Conservation (phyloP, 345 rosid genomes). For the Combretum micranthum region DNA sequence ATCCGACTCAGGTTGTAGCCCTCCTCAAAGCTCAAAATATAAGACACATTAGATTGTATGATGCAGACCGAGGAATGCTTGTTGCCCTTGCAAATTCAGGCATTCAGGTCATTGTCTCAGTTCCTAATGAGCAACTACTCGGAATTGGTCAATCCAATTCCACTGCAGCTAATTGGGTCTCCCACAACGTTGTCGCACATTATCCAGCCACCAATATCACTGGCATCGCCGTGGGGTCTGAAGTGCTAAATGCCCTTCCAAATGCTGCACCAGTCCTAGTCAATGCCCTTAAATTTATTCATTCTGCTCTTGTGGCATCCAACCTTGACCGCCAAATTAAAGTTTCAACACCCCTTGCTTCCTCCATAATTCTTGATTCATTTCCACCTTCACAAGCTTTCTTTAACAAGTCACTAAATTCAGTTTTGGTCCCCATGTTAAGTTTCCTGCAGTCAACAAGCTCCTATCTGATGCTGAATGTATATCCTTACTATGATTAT, state of each 20-base stretch:
- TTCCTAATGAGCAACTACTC: constrained; percentile 78
- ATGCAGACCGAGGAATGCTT: constrained; percentile 70
- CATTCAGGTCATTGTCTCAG: constrained; percentile 59
- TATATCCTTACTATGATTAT: constrained; percentile 76
- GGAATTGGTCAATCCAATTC: constrained; percentile 87
- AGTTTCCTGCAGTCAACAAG: constrained; percentile 61
- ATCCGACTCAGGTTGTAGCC: constrained; percentile 74
- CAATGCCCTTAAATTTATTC: constrained; percentile 59
- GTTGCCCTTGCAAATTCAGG: constrained; percentile 65
- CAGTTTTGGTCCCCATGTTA: constrained; percentile 67
- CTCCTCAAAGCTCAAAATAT: constrained; percentile 76
- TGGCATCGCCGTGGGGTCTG: constrained; percentile 72
- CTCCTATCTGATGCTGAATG: constrained; percentile 68
- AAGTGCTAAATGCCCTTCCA: constrained; percentile 53
- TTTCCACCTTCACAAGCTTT: constrained; percentile 94
- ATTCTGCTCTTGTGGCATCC: constrained; percentile 67
- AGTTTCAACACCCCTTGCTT: constrained; percentile 72
- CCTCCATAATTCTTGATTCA: constrained; percentile 67
- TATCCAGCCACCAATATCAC: constrained; percentile 77
- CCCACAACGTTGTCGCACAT: constrained; percentile 65
- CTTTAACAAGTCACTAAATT: constrained; percentile 62
- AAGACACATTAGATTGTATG: constrained; percentile 58
- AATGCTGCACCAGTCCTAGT: constrained; percentile 68
- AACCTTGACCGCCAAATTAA: constrained; percentile 72
- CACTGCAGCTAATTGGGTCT: constrained; percentile 86